Base-by-base conservation (phyloP, 306 rosid genomes). In the Acacia melanoxylon region DNA sequence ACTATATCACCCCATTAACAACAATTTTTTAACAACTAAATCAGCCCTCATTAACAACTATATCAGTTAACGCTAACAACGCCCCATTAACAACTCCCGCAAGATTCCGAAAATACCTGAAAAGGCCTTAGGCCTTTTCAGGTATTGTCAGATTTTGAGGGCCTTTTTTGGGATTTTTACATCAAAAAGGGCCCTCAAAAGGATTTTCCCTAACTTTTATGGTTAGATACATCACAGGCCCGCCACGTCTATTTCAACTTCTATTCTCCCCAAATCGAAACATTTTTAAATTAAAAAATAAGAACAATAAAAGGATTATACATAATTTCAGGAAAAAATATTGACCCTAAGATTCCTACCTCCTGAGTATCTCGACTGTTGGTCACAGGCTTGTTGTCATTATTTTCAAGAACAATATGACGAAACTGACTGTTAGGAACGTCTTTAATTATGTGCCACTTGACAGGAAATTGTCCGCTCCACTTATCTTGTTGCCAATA, bases 401-500 rank as follows among this genome's bases (percentile, higher is more conserved):
- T 93, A 84, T 91, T 91, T 84, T 91, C 97, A 70, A 93, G 94
- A 72, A 91, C 88, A 75, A 93, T 90, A 87, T 93, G 95, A 74
- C 97, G 94, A 65, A 93, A 93, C 82, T 89, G 97, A 88, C 95
- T 93, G 83, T 93, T 93, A 0, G 97, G 97, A 35, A 91, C 90
- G 67, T 93, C 97, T 90, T 91, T 93, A 82, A 93, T 87, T 40
- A 91, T 89, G 87, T 91, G 91, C 97, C 97, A 93, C 87, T 87
- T 93, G 65, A 91, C 94, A 77, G 95, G 92, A 85, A 93, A 91
- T 86, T 93, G 97, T 45, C 97, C 97, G 67, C 90, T 91, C 97
- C 97, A 93, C 85, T 93, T 93, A 86, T 93, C 97, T 85, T 93
- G 97, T 82, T 93, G 97, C 97, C 97, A 93, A 84, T 91, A 93